These are phyloP conservation scores for Pouteria campechiana DNA, from an alignment of 179 eudicot species.

Conservation along the genomic window DNA sequence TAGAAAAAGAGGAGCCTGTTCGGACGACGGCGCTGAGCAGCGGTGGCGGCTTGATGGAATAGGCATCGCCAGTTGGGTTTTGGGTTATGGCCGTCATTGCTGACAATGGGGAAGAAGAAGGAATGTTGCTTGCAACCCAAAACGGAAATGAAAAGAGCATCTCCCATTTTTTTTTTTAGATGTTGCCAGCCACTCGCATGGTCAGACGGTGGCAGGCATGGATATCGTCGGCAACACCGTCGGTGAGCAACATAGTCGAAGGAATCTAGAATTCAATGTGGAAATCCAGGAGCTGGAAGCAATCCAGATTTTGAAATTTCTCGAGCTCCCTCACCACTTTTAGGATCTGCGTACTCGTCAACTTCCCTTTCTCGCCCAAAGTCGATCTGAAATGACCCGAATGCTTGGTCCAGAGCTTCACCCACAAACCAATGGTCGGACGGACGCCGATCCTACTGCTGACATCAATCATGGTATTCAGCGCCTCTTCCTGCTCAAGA, in stretches of 20 bases:
- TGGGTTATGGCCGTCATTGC: no score
- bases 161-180: no score
- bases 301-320: constrained; percentile 59
- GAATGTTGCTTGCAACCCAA: no score
- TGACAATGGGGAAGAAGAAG: no score
- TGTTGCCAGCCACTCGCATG: no score
- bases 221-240: constrained; percentile 88
- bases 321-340: constrained; percentile 63
- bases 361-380: constrained; percentile 88
- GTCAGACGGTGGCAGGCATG: no score
- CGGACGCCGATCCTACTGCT: constrained; percentile 41
- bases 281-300: constrained; percentile 78
- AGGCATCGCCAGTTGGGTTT: no score
- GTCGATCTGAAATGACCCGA: constrained; percentile 90
- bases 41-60: no score
- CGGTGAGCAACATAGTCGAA: constrained; percentile 42
- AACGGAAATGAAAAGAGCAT: no score
- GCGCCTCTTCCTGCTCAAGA: constrained; percentile 78
- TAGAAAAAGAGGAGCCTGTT: no score
- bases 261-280: constrained; percentile 98
- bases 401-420: constrained; percentile 87
- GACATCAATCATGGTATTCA: constrained; percentile 56
- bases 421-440: constrained; percentile 74
- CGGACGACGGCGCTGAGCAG: no score
- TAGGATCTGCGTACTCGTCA: constrained; percentile 57